Base-by-base conservation (phyloP, 139 green algal species). In the Closterium sp. region DNA sequence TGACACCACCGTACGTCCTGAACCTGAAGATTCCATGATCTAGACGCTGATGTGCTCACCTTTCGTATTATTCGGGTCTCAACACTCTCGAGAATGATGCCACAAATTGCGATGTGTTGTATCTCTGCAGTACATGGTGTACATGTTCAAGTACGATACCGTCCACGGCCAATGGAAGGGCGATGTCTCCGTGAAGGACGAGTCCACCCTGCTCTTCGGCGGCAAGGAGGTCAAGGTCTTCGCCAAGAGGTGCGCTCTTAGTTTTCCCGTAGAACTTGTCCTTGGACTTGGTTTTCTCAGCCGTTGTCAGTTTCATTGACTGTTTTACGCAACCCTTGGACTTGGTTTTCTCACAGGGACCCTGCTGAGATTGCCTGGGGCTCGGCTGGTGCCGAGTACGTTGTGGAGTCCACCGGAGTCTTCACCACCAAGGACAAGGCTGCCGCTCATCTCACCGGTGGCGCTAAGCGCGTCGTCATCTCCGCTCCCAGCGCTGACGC, bases 401-500 rank as follows among this genome's bases (percentile, higher is more conserved):
- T 99, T 4, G 96, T 98, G 17, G 98, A 99, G 95, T 97, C 96
- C 90, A 99, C 98, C 1, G 98, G 98, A 89, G 97, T 94, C 17
- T 94, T 94, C 86, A 94, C 92, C 24, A 86, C 89, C 88, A 90
- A 79, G 19, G 70, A 28, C 11, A 94, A 94, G 85, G 92, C 92
- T 24, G 89, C 73, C 7, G 92, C 92, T 34, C 92, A 94, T n/a
- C 7, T 94, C 27, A 93, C 90, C 29, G 91, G 94, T 31, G 98
- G 98, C 92, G 98, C 98, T 95, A 98, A 99, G 97, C 99, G 98
- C 94, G 97, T 99, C 4, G 93, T 99, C 95, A 99, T 99, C 96
- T 97, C 96, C n/a, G 98, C 98, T 0, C 98, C 98, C 87, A 97
- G 97, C 22, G 95, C 95, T 42, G 97, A 99, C 94, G 92, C 97